Conservation (phyloP, 352 stramenopile genomes). For the Pythium plurisporium region DNA sequence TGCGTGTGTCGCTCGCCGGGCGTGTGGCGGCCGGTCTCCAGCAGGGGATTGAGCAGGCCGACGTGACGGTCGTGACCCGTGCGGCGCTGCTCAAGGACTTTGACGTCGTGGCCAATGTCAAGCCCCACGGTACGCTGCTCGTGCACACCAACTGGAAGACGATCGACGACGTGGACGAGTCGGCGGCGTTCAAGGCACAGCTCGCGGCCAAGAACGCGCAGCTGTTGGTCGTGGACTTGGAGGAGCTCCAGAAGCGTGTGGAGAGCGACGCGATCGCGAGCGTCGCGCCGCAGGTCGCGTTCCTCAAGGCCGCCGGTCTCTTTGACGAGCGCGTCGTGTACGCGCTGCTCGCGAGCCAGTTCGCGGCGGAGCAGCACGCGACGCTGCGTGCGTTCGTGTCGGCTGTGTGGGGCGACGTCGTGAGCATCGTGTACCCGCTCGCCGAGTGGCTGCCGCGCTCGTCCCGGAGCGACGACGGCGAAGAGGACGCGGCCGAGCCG, state of each 20-base stretch:
- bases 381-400: constrained; percentile 52
- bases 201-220: constrained; percentile 46
- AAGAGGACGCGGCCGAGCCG: constrained; percentile 11
- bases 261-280: constrained; percentile 45
- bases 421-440: constrained; percentile 41
- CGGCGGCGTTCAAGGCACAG: constrained; percentile 43
- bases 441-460: constrained; percentile 39
- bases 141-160: constrained; percentile 63
- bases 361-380: constrained; percentile 34
- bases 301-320: constrained; percentile 53
- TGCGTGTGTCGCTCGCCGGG: constrained; percentile 46
- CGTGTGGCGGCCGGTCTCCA: constrained; percentile 24
- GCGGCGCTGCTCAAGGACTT: constrained; percentile 42
- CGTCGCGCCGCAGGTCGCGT: constrained; percentile 47
- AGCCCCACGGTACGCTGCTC: constrained; percentile 48
- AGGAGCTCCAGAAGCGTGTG: constrained; percentile 47
- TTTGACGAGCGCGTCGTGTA: constrained; percentile 59
- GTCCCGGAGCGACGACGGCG: constrained; percentile 7
- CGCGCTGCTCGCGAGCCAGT: constrained; percentile 43
- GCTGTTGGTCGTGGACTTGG: constrained; percentile 50
- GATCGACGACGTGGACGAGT: constrained; percentile 54
- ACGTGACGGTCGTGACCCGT: constrained; percentile 56
- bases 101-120: constrained; percentile 50
- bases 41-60: constrained; percentile 48
- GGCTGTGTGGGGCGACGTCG: constrained; percentile 55